Conservation (phyloP, 2,329 filamentous ascomycete species). For the Fusarium hostae region DNA sequence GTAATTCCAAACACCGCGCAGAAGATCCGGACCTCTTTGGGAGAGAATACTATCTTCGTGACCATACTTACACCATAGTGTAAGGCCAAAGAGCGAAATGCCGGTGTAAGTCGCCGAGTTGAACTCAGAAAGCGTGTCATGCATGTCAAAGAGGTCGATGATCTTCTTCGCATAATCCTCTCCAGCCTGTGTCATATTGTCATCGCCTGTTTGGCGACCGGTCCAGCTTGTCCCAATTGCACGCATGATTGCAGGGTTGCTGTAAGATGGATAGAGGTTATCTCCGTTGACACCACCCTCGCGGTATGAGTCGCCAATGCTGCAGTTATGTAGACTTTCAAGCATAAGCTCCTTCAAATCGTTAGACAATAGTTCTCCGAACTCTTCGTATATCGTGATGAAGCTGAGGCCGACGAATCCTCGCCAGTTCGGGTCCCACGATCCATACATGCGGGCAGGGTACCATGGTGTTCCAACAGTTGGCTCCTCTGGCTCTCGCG, state of each 20-base stretch:
- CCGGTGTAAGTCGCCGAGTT: conserved; percentile 70
- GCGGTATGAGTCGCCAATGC: conserved; percentile 41
- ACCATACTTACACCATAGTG: conserved; percentile 64
- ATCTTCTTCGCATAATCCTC: conserved; percentile 65
- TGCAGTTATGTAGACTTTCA: conserved; percentile 14
- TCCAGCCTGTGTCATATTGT: conserved; percentile 67
- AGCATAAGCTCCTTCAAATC: conserved; percentile 18
- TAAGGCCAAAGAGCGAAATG: conserved; percentile 65
- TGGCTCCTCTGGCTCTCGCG: conserved; percentile 15
- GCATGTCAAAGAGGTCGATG: conserved; percentile 64
- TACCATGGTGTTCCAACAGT: conserved; percentile 19
- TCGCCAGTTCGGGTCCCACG: conserved; percentile 26
- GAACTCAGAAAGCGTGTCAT: conserved; percentile 68
- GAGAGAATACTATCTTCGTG: conserved; percentile 53
- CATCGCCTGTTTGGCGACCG: conserved; percentile 60
- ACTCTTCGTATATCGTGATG: conserved; percentile 27
- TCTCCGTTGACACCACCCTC: conserved; percentile 68
- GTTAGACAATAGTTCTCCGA: not conserved
- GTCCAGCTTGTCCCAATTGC: conserved; percentile 68
- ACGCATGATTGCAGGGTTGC: conserved; percentile 69
- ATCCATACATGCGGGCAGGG: conserved; percentile 13
- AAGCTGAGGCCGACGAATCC: conserved; percentile 22
- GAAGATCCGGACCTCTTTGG: conserved; percentile 60
- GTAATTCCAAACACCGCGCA: conserved; percentile 61
- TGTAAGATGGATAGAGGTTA: conserved; percentile 70